A percentile compares a stretch with the other conserved stretches of the same genome.
Evolutionary conservation across 306 rosid genomes (phyloP).

Genomic region (Quercus mongolica): DNA sequence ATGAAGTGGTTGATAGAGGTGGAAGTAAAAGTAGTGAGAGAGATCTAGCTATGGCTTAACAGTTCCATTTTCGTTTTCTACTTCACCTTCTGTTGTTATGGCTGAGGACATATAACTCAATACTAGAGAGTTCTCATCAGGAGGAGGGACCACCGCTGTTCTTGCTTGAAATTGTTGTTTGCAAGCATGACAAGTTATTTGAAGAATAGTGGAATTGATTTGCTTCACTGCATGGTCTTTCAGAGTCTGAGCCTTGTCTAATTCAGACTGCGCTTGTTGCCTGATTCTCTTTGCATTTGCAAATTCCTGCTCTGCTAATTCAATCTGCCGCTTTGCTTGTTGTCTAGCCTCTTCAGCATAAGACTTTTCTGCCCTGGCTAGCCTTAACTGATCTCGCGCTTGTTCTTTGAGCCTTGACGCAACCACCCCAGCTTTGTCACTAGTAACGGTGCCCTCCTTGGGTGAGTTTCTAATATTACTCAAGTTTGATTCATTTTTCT

Average conservation of each 20-base stretch:
- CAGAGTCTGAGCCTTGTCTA: conserved; percentile 69
- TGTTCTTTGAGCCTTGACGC: conserved; percentile 48
- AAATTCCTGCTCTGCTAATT: conserved; percentile 78
- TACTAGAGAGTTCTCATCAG: conserved; percentile 46
- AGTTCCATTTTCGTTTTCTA: conserved; percentile 29
- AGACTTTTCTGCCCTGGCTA: conserved; percentile 76
- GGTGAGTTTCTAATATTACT: conserved; percentile 36
- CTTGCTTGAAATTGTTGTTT: conserved; percentile 56
- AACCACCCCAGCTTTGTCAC: conserved; percentile 21
- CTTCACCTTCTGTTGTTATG: conserved; percentile 53
- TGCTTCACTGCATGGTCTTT: conserved; percentile 72
- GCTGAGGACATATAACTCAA: conserved; percentile 69
- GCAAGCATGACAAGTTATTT: conserved; percentile 88
- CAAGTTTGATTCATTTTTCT: conserved; percentile 34
- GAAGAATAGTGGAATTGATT: conserved; percentile 78
- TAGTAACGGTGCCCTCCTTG: conserved; percentile 46
- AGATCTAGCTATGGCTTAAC: conserved; percentile 26
- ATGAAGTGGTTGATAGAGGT: too few species aligned
- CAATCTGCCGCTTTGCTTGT: conserved; percentile 73
- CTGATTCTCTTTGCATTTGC: conserved; percentile 78
- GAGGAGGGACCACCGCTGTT: not conserved
- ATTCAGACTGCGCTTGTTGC: conserved; percentile 76
- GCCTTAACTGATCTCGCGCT: conserved; percentile 53
- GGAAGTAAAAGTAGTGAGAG: not conserved
- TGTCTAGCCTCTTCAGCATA: conserved; percentile 86